Conservation (phyloP, 495 filamentous ascomycete genomes). For the Penicillium egyptiacum region DNA sequence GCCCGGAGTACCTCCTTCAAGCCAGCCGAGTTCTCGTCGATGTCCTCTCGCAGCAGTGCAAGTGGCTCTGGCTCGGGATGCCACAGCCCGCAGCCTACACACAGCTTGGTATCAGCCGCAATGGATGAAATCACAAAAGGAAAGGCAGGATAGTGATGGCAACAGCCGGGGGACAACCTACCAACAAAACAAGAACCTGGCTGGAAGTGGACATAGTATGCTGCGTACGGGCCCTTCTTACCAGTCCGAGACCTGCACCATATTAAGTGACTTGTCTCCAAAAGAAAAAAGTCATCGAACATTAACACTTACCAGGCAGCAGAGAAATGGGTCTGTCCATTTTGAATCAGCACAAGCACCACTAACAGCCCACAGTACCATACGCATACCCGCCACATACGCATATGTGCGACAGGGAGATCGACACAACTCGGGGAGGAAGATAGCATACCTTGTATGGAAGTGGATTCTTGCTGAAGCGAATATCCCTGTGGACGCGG, state of each 20-base stretch:
- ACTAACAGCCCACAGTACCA: conserved; percentile 25
- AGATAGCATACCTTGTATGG: conserved; percentile 72
- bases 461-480: conserved; percentile 75
- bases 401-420: conserved; percentile 1
- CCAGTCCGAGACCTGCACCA: conserved; percentile 69
- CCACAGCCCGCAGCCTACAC: conserved; percentile 75
- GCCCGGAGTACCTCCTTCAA: conserved; percentile 66
- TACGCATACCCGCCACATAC: conserved; percentile 11
- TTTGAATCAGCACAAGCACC: conserved; percentile 27
- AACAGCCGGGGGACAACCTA: conserved; percentile 37
- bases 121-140: conserved; percentile 6
- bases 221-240: conserved; percentile 80
- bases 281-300: background rate
- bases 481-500: conserved; percentile 79
- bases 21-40: conserved; percentile 66
- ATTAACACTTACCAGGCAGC: conserved; percentile 64
- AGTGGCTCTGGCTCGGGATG: conserved; percentile 64
- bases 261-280: conserved; percentile 27
- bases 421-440: background rate
- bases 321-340: conserved; percentile 66
- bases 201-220: conserved; percentile 72
- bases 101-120: conserved; percentile 17
- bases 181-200: conserved; percentile 61
- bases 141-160: background rate
- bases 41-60: conserved; percentile 64